These are phyloP conservation scores for Alternaria consortialis DNA, from an alignment of 2,329 filamentous ascomycete species.

Conservation along the genomic window DNA sequence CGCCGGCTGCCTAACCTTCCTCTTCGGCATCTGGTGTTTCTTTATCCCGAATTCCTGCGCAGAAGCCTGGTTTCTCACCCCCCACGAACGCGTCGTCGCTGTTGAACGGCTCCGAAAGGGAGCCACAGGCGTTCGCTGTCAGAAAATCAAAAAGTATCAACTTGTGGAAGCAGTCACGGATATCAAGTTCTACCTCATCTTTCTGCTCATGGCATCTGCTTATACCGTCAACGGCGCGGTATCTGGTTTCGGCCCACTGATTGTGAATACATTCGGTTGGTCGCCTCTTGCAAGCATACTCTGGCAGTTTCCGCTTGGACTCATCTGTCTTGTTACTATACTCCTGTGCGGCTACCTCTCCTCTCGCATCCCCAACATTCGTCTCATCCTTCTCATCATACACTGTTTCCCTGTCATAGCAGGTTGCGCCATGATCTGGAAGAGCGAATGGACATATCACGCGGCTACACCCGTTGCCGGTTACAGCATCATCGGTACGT, in stretches of 20 bases:
- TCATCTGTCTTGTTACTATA: slow-evolving; percentile 72
- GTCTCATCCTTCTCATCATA: slow-evolving; percentile 69
- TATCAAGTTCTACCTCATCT: slow-evolving; percentile 54
- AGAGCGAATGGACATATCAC: slow-evolving; percentile 68
- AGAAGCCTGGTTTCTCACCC: slow-evolving; percentile 73
- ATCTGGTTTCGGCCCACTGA: slow-evolving; percentile 50
- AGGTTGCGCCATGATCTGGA: slow-evolving; percentile 79
- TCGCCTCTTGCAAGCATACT: slow-evolving; percentile 49
- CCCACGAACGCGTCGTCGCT: slow-evolving; percentile 67
- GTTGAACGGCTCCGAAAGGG: slow-evolving; percentile 58
- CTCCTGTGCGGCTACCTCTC: slow-evolving; percentile 72
- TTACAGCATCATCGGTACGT: slow-evolving; percentile 77
- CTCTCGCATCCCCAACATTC: slow-evolving; percentile 67
- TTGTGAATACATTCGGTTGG: slow-evolving; percentile 55
- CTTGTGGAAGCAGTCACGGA: slow-evolving; percentile 59
- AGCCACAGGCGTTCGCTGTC: slow-evolving; percentile 62
- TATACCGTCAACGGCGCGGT: slow-evolving; percentile 66
- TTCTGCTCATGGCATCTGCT: slow-evolving; percentile 55
- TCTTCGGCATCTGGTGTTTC: slow-evolving; percentile 74
- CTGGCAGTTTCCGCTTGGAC: slow-evolving; percentile 78
- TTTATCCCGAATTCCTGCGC: slow-evolving; percentile 71
- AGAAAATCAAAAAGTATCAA: slow-evolving; percentile 63
- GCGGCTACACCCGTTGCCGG: slow-evolving; percentile 73
- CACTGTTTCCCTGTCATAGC: slow-evolving; percentile 79
- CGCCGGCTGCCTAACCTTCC: slow-evolving; percentile 63